phyloP scores from a whole-genome alignment of 108 stramenopile species.

The Nannochloropsis oceanica region DNA sequence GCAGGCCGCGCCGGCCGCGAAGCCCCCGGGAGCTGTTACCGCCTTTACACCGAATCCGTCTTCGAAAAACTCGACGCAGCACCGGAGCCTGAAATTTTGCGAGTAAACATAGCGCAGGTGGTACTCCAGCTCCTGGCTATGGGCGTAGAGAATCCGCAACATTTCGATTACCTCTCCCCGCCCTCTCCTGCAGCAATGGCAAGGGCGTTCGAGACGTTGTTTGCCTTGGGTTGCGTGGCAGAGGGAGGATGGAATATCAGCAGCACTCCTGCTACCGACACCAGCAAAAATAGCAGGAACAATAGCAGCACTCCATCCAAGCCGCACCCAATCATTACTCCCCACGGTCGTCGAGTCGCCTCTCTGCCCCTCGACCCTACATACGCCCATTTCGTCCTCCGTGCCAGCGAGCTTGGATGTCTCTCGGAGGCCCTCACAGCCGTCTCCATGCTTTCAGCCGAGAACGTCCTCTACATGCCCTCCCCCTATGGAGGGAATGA shows the following conservation, averaged over 20 bases:
- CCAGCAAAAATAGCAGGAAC: neutral
- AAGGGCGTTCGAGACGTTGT: slow-evolving; percentile 45
- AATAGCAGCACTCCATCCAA: neutral
- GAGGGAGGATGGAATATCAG: neutral
- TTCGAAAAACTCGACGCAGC: neutral
- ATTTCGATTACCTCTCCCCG: slow-evolving; percentile 71
- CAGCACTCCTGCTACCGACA: neutral
- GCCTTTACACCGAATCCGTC: slow-evolving; percentile 45
- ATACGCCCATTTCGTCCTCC: slow-evolving; percentile 32
- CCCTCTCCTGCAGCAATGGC: slow-evolving; percentile 42
- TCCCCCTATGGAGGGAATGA: neutral
- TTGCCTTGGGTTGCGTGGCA: slow-evolving; percentile 14
- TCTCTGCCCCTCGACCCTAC: slow-evolving; percentile 34
- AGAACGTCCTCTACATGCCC: slow-evolving; percentile 31
- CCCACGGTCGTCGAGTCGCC: slow-evolving; percentile 26
- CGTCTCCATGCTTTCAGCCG: slow-evolving; percentile 35
- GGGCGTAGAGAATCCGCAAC: slow-evolving; percentile 21
- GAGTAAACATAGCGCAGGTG: slow-evolving; percentile 4
- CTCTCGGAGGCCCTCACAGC: slow-evolving; percentile 33
- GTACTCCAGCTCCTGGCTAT: slow-evolving; percentile 37
- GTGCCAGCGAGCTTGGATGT: slow-evolving; percentile 2
- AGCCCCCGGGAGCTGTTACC: slow-evolving; percentile 64
- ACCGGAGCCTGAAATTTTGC: slow-evolving; percentile 5
- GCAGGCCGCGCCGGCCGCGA: slow-evolving; percentile 85
- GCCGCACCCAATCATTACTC: slow-evolving; percentile 9